These are phyloP conservation scores for Paecilomyces variotii DNA, from an alignment of 2,329 filamentous ascomycete genomes.

Conservation along the genomic window DNA sequence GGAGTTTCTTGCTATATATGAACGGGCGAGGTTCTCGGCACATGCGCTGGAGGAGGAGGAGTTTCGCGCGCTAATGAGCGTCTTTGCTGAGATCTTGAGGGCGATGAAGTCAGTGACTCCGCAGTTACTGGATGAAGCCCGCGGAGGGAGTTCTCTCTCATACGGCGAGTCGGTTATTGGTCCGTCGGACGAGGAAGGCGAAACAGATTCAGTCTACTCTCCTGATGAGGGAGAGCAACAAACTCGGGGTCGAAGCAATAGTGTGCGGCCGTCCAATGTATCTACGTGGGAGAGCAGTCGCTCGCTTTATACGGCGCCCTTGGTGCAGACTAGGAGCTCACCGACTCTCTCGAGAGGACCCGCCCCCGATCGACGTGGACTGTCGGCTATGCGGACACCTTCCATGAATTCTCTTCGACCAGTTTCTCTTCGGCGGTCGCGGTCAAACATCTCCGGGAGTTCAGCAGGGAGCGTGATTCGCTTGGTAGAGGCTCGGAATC, in stretches of 20 bases:
- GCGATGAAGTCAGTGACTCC: constrained; percentile 61
- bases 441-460: constrained; percentile 24
- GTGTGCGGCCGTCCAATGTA: constrained; percentile 17
- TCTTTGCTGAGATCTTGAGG: constrained; percentile 73
- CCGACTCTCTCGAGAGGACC: constrained; percentile 8
- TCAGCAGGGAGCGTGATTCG: constrained; percentile 35
- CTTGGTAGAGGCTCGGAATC: constrained; percentile 20
- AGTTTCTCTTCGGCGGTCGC: constrained; percentile 24
- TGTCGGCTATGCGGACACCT: constrained; percentile 19
- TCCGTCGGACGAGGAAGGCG: constrained; percentile 32
- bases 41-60: constrained; percentile 58
- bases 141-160: constrained; percentile 13
- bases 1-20: constrained; percentile 68
- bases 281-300: constrained; percentile 20
- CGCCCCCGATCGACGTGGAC: constrained; percentile 1
- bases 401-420: constrained; percentile 28
- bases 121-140: constrained; percentile 39
- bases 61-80: constrained; percentile 72
- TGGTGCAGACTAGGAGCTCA: constrained; percentile 13
- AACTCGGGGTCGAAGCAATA: constrained; percentile 16
- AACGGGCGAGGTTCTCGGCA: constrained; percentile 74
- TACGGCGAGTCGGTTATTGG: constrained; percentile 28
- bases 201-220: constrained; percentile 23
- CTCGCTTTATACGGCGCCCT: constrained; percentile 21
- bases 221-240: constrained; percentile 11